phyloP scores from a whole-genome alignment of 2,329 filamentous ascomycete genomes.

The Samsoniella hepiali region DNA sequence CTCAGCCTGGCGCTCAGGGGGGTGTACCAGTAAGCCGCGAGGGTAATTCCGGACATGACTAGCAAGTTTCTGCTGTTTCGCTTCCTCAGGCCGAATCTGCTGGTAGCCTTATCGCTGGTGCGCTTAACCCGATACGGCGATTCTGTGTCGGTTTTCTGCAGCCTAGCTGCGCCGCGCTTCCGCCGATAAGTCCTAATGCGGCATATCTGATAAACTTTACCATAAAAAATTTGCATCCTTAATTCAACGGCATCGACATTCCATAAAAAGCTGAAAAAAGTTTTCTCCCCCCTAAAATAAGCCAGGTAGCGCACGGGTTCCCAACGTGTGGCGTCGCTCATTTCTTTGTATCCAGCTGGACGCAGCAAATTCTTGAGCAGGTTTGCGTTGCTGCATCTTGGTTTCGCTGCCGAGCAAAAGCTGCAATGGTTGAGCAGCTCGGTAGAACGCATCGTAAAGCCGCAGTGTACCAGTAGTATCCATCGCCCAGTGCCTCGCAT shows the following conservation, averaged over 20 bases:
- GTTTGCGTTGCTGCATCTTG: background rate
- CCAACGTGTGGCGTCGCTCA: conserved; percentile 1
- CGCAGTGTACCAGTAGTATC: background rate
- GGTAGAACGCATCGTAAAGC: conserved; percentile 6
- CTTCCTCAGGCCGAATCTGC: conserved; percentile 19
- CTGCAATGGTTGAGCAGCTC: background rate
- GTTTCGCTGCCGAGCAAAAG: background rate
- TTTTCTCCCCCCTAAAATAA: conserved; percentile 7
- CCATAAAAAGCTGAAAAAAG: conserved; percentile 3
- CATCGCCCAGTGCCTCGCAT: conserved; percentile 1
- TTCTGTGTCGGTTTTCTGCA: conserved; percentile 10
- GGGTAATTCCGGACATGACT: conserved; percentile 10
- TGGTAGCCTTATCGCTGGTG: conserved; percentile 15
- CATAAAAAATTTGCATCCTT: conserved; percentile 15
- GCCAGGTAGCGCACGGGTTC: conserved; percentile 8
- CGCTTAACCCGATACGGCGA: conserved; percentile 16
- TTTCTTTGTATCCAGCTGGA: background rate
- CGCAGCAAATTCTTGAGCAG: too few relatives aligned
- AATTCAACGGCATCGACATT: conserved; percentile 18
- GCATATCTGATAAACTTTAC: conserved; percentile 16
- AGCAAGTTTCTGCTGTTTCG: conserved; percentile 3
- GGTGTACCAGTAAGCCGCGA: background rate
- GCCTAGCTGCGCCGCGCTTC: conserved; percentile 12
- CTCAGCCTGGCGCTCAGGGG: background rate
- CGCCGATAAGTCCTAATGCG: conserved; percentile 19